phyloP scores from a whole-genome alignment of 139 green algal genomes.

The Desmodesmus armatus region DNA sequence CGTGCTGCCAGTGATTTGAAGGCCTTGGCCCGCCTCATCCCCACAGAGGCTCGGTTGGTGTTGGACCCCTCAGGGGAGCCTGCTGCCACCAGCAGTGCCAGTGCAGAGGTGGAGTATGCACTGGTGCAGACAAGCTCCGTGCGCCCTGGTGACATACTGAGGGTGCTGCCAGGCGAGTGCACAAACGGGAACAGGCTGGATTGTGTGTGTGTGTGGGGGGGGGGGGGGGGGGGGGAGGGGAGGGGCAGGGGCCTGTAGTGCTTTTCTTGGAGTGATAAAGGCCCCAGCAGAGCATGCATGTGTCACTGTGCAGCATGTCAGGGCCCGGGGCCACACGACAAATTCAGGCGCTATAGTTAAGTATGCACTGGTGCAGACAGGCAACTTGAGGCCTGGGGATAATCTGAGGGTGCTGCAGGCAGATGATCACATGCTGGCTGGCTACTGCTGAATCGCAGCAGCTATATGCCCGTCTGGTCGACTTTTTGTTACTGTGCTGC shows the following conservation, averaged over 20 bases:
- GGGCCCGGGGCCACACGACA: too few relatives aligned
- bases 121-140: conserved; percentile 67
- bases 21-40: conserved; percentile 82
- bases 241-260: neutral
- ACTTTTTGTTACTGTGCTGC: neutral
- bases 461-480: too few relatives aligned
- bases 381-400: conserved; percentile 65
- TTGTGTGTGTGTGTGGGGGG: too few relatives aligned
- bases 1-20: conserved; percentile 71
- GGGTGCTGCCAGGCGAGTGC: conserved; percentile 83
- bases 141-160: conserved; percentile 72
- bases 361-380: conserved; percentile 71
- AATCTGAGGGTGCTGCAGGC: conserved; percentile 88
- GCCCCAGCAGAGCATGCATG: too few relatives aligned
- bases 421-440: too few relatives aligned
- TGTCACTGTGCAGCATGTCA: too few relatives aligned
- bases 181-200: too few relatives aligned
- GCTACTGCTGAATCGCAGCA: too few relatives aligned
- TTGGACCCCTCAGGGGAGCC: conserved; percentile 63
- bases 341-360: too few relatives aligned
- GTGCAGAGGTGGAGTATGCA: conserved; percentile 52
- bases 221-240: neutral
- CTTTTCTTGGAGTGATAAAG: too few relatives aligned
- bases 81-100: neutral
- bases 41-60: conserved; percentile 71